Evolutionary conservation across 257 asterid species (phyloP), one percentile per base, ranked within the genome.

Genomic region (Rubia yunnanensis): DNA sequence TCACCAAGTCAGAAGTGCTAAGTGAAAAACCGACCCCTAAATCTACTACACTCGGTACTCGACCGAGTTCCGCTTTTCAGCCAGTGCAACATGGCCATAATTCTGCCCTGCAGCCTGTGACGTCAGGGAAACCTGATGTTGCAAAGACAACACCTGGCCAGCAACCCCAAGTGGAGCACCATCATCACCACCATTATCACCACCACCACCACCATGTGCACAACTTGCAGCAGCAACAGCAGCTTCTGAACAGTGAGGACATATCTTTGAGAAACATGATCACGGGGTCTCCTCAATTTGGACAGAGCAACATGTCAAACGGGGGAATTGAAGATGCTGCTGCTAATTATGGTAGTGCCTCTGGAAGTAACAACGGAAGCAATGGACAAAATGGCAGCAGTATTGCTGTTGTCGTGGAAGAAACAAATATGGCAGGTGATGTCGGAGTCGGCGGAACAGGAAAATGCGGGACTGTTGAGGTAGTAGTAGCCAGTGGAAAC

Each of bases 151-250:
- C 61, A 9, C 28, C 26, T 52, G 28, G 66, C 13, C 82, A 71
- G 70, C 79, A 72, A 55, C 22, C 69, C 56, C 84, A 82, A 65
- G 84, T 79, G 36, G 82, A 79, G 73, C 78, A 76, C 70, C 86
- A 81, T 60, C 84, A 82, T 28, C 84, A 82, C 64, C 84, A 82
- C 63, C 71, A 72, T 36, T 68, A 82, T 63, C 82, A 82, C n/a
- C 84, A 81, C 52, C 78, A 81, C 18, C 83, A 81, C 58, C 84
- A 82, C 70, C 84, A 76, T 60, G 71, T 74, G 69, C 79, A 71
- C 50, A 63, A 60, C 53, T n/a, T 48, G 70, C 72, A 76, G 71
- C 68, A 76, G 70, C 86, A 76, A 50, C 72, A 73, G 63, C 76
- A 63, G 58, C 72, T 64, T 46, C 74, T 60, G 17, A 72, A 70